Percentiles rank a stretch among this genome's conserved stretches.
Conservation (phyloP, 2,329 filamentous ascomycete species). For the Emericellopsis atlantica region DNA sequence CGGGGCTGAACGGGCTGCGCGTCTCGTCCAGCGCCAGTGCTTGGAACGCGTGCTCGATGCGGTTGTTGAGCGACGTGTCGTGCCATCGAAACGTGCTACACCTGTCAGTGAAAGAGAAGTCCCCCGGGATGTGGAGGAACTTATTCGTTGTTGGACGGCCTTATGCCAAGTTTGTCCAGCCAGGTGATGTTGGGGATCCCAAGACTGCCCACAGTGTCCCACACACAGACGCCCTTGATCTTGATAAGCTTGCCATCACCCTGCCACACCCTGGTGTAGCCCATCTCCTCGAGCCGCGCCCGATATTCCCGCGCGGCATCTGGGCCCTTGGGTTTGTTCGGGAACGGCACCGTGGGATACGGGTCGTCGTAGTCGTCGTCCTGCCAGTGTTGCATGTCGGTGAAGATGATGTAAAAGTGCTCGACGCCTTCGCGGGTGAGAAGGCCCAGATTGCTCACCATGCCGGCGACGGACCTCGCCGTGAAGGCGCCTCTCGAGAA, state of each 20-base stretch:
- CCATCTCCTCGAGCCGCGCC: constrained; percentile 27
- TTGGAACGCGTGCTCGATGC: constrained; percentile 2
- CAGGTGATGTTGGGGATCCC: constrained; percentile 1
- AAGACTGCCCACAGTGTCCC: constrained; percentile 2
- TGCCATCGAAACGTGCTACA: constrained; percentile 1
- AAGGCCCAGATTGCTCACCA: constrained; percentile 1
- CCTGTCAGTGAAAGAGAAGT: too few species aligned
- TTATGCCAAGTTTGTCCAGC: constrained; percentile 2
- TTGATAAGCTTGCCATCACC: constrained; percentile 1
- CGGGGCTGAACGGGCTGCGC: constrained; percentile 1
- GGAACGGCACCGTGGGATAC: constrained; percentile 30
- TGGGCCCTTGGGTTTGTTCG: constrained; percentile 32
- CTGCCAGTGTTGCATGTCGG: constrained; percentile 7
- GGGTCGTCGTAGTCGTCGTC: constrained; percentile 2
- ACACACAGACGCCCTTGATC: constrained; percentile 3
- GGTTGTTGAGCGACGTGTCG: constrained; percentile 1
- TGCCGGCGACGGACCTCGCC: constrained; percentile 1
- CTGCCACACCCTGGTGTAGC: constrained; percentile 16
- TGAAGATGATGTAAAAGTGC: constrained; percentile 31
- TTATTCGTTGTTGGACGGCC: constrained; percentile 2
- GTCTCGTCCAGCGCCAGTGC: constrained; percentile 2
- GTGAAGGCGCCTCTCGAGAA: constrained; percentile 49
- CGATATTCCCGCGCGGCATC: constrained; percentile 28
- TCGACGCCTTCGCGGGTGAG: constrained; percentile 26
- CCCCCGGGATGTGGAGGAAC: background rate